Conservation (phyloP, 2,329 filamentous ascomycete species). For the Xylogone sp. region DNA sequence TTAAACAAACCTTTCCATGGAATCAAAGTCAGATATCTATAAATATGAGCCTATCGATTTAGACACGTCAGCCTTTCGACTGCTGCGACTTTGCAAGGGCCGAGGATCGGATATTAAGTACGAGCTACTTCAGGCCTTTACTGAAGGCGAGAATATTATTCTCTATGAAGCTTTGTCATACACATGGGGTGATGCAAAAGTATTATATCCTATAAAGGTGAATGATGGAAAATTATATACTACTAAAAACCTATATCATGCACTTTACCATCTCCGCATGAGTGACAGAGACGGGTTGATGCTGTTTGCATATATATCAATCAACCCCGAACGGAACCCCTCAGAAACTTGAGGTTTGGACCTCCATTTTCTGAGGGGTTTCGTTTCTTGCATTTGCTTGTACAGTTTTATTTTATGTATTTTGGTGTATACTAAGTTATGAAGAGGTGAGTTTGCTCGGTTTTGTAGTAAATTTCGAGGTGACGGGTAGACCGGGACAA, state of each 20-base stretch:
- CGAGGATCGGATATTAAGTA: neutral
- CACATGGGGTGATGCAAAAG: neutral
- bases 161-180: neutral
- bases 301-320: neutral
- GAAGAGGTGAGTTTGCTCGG: too few relatives aligned
- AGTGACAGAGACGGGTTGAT: neutral
- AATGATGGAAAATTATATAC: neutral
- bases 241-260: neutral
- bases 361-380: slow-evolving; percentile 8
- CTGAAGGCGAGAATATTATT: neutral
- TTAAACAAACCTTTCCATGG: too few relatives aligned
- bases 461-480: too few relatives aligned
- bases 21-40: neutral
- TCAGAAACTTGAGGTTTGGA: slow-evolving; percentile 8
- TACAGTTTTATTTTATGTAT: too few relatives aligned
- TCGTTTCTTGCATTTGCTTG: neutral
- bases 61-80: neutral
- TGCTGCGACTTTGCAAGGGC: neutral
- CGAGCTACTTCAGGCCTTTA: neutral
- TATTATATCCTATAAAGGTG: neutral
- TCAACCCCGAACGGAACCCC: slow-evolving; percentile 5
- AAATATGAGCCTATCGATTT: neutral
- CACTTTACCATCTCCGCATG: neutral
- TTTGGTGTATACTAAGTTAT: too few relatives aligned
- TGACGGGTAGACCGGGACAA: too few relatives aligned